Base-by-base conservation (phyloP, 208 protist species). In the Trypanosoma platydactyli region DNA sequence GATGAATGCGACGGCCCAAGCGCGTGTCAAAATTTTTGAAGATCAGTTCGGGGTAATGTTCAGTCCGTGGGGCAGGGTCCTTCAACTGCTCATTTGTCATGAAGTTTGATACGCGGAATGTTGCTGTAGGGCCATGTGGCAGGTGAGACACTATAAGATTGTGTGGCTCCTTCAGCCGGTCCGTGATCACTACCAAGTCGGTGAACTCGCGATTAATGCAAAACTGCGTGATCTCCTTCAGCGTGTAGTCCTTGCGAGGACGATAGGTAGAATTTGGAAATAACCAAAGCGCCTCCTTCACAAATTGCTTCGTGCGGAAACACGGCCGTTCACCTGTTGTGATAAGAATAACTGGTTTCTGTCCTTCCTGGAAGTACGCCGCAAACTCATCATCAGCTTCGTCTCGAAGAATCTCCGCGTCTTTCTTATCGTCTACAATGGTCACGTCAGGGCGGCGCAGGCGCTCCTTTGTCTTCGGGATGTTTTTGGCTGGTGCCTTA, bases 11-110 rank as follows among this genome's bases (percentile, higher is more conserved):
- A 18, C 89, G 81, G 33, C 95, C 95, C 3, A 98, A 80, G 18
- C 91, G 77, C 0, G 95, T 97, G 59, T 89, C 87, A 74, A 98
- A 98, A 69, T 94, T 94, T 64, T 98, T 97, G 61, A 98, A 91
- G 68, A 97, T 97, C 15, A 98, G 80, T 73, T 97, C 90, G 1
- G 95, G 95, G 69, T 94, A 95, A 77, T 97, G 93, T 61, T 96
- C 82, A n/a, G 89, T 94, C 18, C 88, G 80, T 58, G 83, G 80
- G 18, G 84, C 92, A 1, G 84, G 71, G 62, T 94, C 84, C 42
- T 89, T 82, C 12, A 98, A 67, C 63, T 98, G 76, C 7, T 73
- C 68, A 73, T 93, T 75, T 62, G 80, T 79, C 15, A 95, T 52
- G 48, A 97, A 91, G 64, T 94, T 95, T 15, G 86, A 93, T 2